These are phyloP conservation scores for Ceratocystis ficicola DNA, from an alignment of 2,329 filamentous ascomycete species.

Conservation along the genomic window DNA sequence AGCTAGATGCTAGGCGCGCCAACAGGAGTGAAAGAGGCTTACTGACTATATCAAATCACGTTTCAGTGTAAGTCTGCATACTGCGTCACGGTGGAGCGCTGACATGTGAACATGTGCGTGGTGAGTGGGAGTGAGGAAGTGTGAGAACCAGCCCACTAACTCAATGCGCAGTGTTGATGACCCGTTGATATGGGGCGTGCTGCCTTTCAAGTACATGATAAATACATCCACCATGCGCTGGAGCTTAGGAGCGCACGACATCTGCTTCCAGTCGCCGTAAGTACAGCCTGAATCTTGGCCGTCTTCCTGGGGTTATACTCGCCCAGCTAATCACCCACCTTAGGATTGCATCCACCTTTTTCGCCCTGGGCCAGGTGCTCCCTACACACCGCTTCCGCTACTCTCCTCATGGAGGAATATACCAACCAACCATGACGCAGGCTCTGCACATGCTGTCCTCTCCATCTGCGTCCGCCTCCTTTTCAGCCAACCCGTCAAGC, in stretches of 20 bases:
- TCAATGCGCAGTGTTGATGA: constrained; percentile 62
- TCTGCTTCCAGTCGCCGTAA: constrained; percentile 82
- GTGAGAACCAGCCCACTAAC: constrained; percentile 4
- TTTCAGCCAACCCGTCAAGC: constrained; percentile 24
- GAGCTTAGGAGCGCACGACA: constrained; percentile 85
- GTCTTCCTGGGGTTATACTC: neutral
- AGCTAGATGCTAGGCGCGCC: constrained; percentile 60
- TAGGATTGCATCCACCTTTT: constrained; percentile 64
- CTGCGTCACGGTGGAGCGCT: neutral
- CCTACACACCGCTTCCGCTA: constrained; percentile 74
- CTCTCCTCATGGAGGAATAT: constrained; percentile 69
- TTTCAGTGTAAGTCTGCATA: constrained; percentile 30
- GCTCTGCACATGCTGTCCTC: constrained; percentile 68
- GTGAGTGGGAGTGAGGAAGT: neutral
- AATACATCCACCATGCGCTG: constrained; percentile 68
- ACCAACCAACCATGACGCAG: constrained; percentile 79
- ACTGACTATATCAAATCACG: constrained; percentile 52
- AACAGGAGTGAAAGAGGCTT: constrained; percentile 60
- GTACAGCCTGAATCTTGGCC: constrained; percentile 22
- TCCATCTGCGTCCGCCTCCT: constrained; percentile 13
- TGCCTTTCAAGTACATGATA: constrained; percentile 63
- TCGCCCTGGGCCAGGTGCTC: constrained; percentile 76
- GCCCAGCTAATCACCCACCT: neutral
- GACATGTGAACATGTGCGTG: neutral
- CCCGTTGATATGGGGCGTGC: constrained; percentile 81